Base-by-base conservation (phyloP, 768 basidiomycete genomes). In the Boletus bicolor region DNA sequence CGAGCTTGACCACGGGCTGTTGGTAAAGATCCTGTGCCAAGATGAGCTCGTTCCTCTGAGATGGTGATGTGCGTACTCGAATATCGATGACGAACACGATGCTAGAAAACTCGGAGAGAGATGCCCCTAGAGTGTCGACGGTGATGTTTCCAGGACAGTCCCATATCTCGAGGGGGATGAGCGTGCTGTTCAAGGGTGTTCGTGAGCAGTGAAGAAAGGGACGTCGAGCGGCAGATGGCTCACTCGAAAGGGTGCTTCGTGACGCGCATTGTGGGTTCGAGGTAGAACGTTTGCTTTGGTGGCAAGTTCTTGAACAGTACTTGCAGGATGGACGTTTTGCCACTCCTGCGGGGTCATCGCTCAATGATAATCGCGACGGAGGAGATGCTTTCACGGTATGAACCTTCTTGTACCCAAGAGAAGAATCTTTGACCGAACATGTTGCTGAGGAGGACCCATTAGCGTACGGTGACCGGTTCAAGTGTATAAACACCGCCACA, bases 21-120 rank as follows among this genome's bases (percentile, higher is more conserved):
- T 90, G 87, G 71, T 92, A 93, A 28, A 90, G 76, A 66, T 93
- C 89, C 90, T 93, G 65, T 11, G 35, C 44, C 5, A 35, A 14
- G 34, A 45, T 66, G 48, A 60, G 50, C 12, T 11, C 8, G 44
- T n/a, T 39, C 49, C n/a, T 35, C 15, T 26, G 43, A 44, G 44
- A 21, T 15, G 41, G 7, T 1, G 1, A 19, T 37, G 2, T 15
- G 15, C 86, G 64, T 65, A 92, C 93, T 72, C 93, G 88, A 52
- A 97, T 95, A 65, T 98, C 96, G 60, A 98, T 89, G 28, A 98
- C 93, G 61, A 94, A 98, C 51, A 98, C 84, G 64, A 98, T 80
- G 3, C 88, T 86, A 2, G 91, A 80, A 64, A 97, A 93, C 32
- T 89, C 81, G 43, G 85, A 82, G 37, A 97, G 79, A 8, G 89